Base-by-base conservation (phyloP, 164 flowering plant species). In the Amborella trichopoda region DNA sequence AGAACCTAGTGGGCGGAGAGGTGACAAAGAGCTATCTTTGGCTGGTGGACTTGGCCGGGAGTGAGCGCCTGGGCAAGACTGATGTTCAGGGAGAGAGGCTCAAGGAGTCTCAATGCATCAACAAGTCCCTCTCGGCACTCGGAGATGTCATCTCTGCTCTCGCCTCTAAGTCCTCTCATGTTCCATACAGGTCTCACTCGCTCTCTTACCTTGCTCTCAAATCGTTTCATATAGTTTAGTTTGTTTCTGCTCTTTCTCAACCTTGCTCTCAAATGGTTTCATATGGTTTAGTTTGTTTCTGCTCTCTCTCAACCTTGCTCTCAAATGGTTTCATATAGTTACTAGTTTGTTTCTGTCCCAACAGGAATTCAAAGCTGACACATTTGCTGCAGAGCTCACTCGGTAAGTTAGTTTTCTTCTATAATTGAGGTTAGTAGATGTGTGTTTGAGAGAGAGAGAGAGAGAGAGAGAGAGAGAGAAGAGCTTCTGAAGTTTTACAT, bases 121-220 rank as follows among this genome's bases (percentile, higher is more conserved):
- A 84, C 51, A 81, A 73, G 58, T 84, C 90, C 5, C 34, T 84
- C 23, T 84, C 94, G 14, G 90, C 94, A 38, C 74, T 84, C 43
- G 94, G 94, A 37, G 94, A 84, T 74, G 95, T 85, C 16, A 74
- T 85, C 10, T 85, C 69, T 66, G 79, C 95, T 50, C 49, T 85
- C 22, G 74, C 95, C 11, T 84, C 75, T 44, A 81, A 81, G 63
- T 74, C 58, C 53, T 23, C 74, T 17, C 95, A 85, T 54, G 78
- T 81, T 12, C 95, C 95, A 3, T 85, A 79, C 59, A 65, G 94
- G 68, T 80, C 80, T 58, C 80, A 88, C 72, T 80, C 80, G 65
- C 49, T 83, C 21, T 80, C 89, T 48, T 88, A 83, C 64, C 70
- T 83, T 24, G 81, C 80, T 48, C 94, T n/a, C n/a, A n/a, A n/a